Evolutionary conservation across 352 stramenopile genomes (phyloP), one percentile per base, ranked within the genome.

Genomic region (Pythium rhizo-oryzae): DNA sequence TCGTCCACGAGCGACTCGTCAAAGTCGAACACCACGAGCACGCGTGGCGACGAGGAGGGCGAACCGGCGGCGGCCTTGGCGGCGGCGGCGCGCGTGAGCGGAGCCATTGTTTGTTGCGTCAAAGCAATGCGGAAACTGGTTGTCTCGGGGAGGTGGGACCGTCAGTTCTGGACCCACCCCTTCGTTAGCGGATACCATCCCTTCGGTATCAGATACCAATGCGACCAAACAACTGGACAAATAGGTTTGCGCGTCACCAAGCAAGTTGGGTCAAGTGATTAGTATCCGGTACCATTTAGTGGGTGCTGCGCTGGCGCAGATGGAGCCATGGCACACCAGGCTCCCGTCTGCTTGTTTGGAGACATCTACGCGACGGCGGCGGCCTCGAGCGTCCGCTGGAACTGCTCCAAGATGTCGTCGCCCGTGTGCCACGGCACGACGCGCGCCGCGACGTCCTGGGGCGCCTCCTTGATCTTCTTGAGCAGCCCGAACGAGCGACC

Each of bases 371-470:
- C 41, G 24, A 43, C 18, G 8, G 57, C 7, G 2, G 57, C 57
- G 1, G 46, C 57, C 24, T 24, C 33, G 16, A 64, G 57, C 44
- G 57, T 37, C 57, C 47, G 24, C 44, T 54, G 30, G 35, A 66
- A 66, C 8, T 59, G 47, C 30, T 59, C 33, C 57, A 77, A 80
- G 39, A 89, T 85, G 55, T 91, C 79, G 25, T 78, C 64, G 24
- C 78, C 79, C 19, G 76, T 83, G 49, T 65, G 75, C 82, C 82
- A 91, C 37, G 71, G 47, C 24, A 83, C 67, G 2, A 91, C 76
- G 0, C 63, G 63, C 2, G 80, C 83, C 21, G 67, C 43, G 8
- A 87, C 60, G 2, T 65, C 60, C n/a, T 68, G 49, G 39, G 62
- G 68, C 16, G 78, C 65, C 19, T 65, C 55, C 15, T 84, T 65